Base-by-base conservation (phyloP, 352 stramenopile species). In the Globisporangium uncinulatum region DNA sequence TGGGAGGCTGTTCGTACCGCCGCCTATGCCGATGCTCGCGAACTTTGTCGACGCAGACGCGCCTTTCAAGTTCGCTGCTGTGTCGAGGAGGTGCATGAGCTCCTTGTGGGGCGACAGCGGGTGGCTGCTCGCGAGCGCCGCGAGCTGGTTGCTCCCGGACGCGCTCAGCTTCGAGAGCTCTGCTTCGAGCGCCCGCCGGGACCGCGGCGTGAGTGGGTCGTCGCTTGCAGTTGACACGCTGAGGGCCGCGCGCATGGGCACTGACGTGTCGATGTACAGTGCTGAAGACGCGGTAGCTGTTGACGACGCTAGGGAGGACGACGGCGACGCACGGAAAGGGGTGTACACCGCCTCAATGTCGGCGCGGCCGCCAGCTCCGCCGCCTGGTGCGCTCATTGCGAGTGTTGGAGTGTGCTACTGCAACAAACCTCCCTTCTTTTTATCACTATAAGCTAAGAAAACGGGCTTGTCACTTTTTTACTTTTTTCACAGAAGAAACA, bases 31-130 rank as follows among this genome's bases (percentile, higher is more conserved):
- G 17, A 31, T n/a, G 43, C 56, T 51, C 9, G 65, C 62, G 31
- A 36, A 32, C 20, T 29, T 45, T 10, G 44, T 44, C 36, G 8
- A 4, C 9, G 36, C 20, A 19, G 3, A 5, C 11, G 20, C 55
- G 24, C 56, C 50, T 52, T 61, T 51, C 29, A 72, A 72, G 44
- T 83, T 56, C 6, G 79, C 56, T 37, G 34, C 34, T 1, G 77
- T 85, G 52, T 81, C 81, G 6, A 92, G 70, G 19, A 74, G 70
- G 58, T 82, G 74, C 44, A 85, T 60, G 51, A 91, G 76, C 48
- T 74, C 73, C 43, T 80, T 74, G 39, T 87, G 74, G 0, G 81
- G 81, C 14, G 81, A 91, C 20, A 91, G 51, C 65, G 74, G 39
- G 34, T 63, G 57, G 4, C 47, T n/a, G 9, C 73, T 19, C 31